Evolutionary conservation across 31 red algal species (phyloP), one percentile per base, ranked within the genome.

Genomic region (Odonthalia washingtoniensis): DNA sequence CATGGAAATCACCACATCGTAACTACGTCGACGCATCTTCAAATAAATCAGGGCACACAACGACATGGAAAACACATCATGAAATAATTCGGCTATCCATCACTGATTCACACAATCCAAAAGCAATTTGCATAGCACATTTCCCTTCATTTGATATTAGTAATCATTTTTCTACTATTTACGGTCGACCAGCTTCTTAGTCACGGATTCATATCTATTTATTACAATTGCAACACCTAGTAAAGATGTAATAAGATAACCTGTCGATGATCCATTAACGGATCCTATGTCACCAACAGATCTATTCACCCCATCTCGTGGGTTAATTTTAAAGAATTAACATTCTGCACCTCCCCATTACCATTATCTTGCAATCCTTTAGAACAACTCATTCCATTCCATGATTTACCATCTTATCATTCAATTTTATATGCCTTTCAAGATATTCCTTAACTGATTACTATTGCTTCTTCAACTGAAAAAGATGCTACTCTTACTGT

Each of bases 371-470:
- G 72, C 70, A 14, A 78, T 62, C 72, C 79, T 40, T 70, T 89
- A 5, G 53, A 80, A 35, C 43, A 70, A 60, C 61, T 65, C 40
- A 65, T 67, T 0, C 41, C 32, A 30, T 65, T 89, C 38, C n/a
- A n/a, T 68, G 61, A 36, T 1, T 43, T 72, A 33, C 87, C 77
- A 21, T 28, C 65, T 31, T 32, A 27, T 46, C 87, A 89, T 80
- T 49, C 43, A 65, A 40, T 89, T 28, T 57, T 89, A 24, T 74
- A 39, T 40, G 68, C 76, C 14, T 89, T 74, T 33, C 32, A 66
- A 57, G 87, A 89, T 65, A 30, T 89, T 12, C 87, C 87, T 41
- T 3, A 81, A 35, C 57, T 89, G 32, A 68, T 89, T 17, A 79
- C 87, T 0, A 57, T 65, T 65, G 65, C 80, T 40, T 41, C 31